Base-by-base conservation (phyloP, 225 moss, liverwort and hornwort genomes). In the Pseudoscleropodium purum region DNA sequence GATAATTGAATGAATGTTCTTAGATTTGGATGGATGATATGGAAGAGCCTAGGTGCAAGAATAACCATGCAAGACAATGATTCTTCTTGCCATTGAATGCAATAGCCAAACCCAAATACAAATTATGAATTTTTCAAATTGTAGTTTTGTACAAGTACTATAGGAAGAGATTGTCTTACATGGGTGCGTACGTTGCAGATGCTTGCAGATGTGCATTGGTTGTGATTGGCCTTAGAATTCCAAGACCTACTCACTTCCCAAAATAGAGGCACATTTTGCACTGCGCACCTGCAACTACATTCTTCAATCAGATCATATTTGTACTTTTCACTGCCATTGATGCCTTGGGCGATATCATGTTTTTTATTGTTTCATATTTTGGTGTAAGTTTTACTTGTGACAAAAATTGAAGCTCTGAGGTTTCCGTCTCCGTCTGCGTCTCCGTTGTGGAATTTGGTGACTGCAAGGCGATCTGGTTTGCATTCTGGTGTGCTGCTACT, bases 41-140 rank as follows among this genome's bases (percentile, higher is more conserved):
- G 0, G 11, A 60, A 43, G 9, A 30, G 15, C 4, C 21, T 4
- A 9, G 1, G 27, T 18, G 7, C 0, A 4, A 57, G 16, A 57
- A 0, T 79, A 61, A 30, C 6, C 9, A 60, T 0, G 2, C 6
- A 43, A 61, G 13, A 19, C 2, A 2, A 41, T 61, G 20, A 41
- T 61, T 81, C 47, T 47, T 47, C 47, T 2, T 30, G 2, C 30
- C 14, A 39, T 11, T 56, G 5, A 77, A 37, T 37, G 7, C 36
- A 56, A 77, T 10, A 2, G 17, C n/a, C 24, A 25, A 57, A n/a
- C 0, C 11, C 26, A 57, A 79, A 79, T 57, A 7, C 27, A 57
- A n/a, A 27, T 17, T n/a, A 79, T n/a, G 1, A 56, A n/a, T 26
- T 16, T 57, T n/a, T 10, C 1, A 2, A 36, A 77, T 36, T 54